phyloP scores from a whole-genome alignment of 2,329 filamentous ascomycete genomes.

The Kalaharituber pfeilii region DNA sequence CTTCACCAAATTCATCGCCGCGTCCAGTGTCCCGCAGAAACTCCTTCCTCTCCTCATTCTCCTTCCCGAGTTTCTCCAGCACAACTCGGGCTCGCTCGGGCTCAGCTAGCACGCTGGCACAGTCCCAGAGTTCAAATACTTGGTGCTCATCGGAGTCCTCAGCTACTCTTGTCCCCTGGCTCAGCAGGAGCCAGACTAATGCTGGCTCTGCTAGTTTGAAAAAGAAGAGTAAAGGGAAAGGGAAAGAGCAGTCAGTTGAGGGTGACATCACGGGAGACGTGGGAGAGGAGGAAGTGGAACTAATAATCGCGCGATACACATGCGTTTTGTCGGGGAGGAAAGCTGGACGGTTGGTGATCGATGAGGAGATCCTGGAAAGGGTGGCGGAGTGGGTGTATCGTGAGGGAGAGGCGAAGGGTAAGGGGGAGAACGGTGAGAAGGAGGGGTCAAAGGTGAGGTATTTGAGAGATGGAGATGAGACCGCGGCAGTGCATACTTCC shows the following conservation, averaged over 20 bases:
- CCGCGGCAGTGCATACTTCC: no score
- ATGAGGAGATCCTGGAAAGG: slow-evolving; percentile 13
- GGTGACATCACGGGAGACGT: neutral
- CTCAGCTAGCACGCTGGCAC: no score
- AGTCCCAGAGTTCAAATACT: no score
- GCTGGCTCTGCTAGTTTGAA: no score
- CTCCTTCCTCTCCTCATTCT: neutral
- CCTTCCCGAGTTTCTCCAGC: no score
- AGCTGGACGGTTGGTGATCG: slow-evolving; percentile 17
- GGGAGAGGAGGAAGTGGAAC: neutral
- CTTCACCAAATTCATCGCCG: neutral
- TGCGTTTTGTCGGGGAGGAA: slow-evolving; percentile 17
- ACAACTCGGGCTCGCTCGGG: no score
- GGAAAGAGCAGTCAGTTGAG: neutral
- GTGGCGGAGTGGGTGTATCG: neutral
- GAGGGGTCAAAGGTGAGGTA: no score
- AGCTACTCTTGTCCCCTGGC: neutral
- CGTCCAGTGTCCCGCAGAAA: neutral
- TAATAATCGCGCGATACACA: slow-evolving; percentile 20
- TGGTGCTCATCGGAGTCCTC: no score
- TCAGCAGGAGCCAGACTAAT: neutral
- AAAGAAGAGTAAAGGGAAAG: no score
- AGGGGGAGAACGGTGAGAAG: no score
- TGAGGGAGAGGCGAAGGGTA: no score
- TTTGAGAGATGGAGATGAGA: no score